A percentile compares a stretch with the other conserved stretches of the same genome.
Conservation (phyloP, 768 basidiomycete species). For the Termitomyces sp. region DNA sequence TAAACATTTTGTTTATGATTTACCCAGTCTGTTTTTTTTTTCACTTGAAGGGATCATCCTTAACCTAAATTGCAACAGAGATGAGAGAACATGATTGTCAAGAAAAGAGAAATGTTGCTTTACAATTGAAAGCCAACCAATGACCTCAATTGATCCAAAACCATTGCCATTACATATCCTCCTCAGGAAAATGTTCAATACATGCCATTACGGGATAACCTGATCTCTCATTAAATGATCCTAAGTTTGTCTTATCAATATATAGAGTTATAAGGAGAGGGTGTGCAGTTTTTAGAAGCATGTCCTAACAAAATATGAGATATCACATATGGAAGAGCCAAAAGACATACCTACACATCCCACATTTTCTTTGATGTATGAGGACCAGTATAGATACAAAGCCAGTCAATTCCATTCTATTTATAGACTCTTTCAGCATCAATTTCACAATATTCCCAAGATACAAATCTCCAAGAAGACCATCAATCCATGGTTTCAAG, state of each 20-base stretch:
- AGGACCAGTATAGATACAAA: neutral
- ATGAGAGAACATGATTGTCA: neutral
- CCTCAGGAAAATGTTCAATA: conserved; percentile 24
- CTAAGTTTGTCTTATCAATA: conserved; percentile 37
- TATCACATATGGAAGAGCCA: neutral
- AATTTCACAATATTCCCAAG: conserved; percentile 22
- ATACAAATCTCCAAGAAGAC: conserved; percentile 19
- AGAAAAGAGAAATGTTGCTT: neutral
- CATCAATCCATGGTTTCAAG: conserved; percentile 27
- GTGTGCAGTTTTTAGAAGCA: neutral
- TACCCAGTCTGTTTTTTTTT: conserved; percentile 24
- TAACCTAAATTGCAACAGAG: conserved; percentile 14
- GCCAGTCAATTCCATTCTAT: neutral
- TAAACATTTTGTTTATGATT: conserved; percentile 32
- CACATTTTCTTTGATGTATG: neutral
- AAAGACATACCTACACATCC: neutral
- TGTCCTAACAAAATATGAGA: neutral
- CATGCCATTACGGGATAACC: conserved; percentile 32
- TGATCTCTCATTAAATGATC: conserved; percentile 29
- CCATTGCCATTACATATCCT: conserved; percentile 29
- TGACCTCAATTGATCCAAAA: conserved; percentile 27
- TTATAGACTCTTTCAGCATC: conserved; percentile 20
- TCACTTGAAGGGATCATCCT: conserved; percentile 22
- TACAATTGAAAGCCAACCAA: conserved; percentile 35
- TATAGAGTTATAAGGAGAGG: conserved; percentile 27